phyloP scores from a whole-genome alignment of 108 stramenopile genomes.

The Cyclotella distinguenda region DNA sequence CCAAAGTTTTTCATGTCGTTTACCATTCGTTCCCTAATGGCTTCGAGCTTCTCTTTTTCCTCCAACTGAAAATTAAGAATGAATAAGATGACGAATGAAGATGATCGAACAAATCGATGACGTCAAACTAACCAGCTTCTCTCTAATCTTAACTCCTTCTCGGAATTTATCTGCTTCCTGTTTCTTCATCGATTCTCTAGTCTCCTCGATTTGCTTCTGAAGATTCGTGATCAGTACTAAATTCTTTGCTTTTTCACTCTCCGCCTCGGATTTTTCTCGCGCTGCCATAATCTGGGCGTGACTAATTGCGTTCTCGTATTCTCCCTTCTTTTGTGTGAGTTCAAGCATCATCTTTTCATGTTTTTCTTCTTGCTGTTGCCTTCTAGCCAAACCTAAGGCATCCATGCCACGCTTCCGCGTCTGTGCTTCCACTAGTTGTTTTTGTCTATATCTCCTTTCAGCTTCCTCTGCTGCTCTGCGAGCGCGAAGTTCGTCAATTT shows the following conservation, averaged over 20 bases:
- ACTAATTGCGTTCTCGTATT: slow-evolving; percentile 40
- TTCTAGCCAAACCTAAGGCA: slow-evolving; percentile 32
- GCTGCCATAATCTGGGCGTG: slow-evolving; percentile 54
- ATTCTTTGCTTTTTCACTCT: slow-evolving; percentile 32
- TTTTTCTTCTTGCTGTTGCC: slow-evolving; percentile 58
- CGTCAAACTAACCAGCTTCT: slow-evolving; percentile 36
- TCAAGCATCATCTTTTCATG: slow-evolving; percentile 29
- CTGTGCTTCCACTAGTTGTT: slow-evolving; percentile 55
- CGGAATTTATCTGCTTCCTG: slow-evolving; percentile 49
- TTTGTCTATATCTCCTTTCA: slow-evolving; percentile 52
- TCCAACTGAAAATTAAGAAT: slow-evolving; percentile 9
- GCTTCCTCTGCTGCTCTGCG: slow-evolving; percentile 70
- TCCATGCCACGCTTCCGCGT: slow-evolving; percentile 50
- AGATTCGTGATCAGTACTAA: slow-evolving; percentile 40
- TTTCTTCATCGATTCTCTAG: slow-evolving; percentile 37
- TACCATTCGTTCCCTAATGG: slow-evolving; percentile 58
- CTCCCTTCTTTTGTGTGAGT: slow-evolving; percentile 51
- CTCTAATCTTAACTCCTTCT: slow-evolving; percentile 47
- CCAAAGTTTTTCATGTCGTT: slow-evolving; percentile 53
- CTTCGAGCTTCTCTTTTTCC: slow-evolving; percentile 55
- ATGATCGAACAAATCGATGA: not conserved
- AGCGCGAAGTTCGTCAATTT: slow-evolving; percentile 80
- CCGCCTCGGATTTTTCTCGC: slow-evolving; percentile 50
- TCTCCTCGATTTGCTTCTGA: slow-evolving; percentile 67
- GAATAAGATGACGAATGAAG: not conserved